Evolutionary conservation across 306 rosid species (phyloP).

Genomic region (Alnus glutinosa): DNA sequence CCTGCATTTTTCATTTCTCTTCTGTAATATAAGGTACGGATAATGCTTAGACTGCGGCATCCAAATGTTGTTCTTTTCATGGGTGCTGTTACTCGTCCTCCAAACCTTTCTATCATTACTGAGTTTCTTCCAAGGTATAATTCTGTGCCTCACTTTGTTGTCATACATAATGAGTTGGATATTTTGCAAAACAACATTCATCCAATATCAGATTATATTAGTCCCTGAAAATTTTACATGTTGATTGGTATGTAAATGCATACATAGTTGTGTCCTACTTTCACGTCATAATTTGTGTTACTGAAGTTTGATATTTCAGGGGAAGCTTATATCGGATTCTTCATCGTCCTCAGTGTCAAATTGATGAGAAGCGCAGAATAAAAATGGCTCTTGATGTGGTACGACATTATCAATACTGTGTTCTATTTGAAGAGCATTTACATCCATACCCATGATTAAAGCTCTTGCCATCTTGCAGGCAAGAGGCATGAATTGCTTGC

Average conservation of each 20-base stretch:
- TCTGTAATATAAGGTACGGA: conserved; percentile 68
- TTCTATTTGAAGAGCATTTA: conserved; percentile 18
- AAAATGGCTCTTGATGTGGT: conserved; percentile 99
- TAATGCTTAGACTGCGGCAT: conserved; percentile 97
- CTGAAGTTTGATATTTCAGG: conserved; percentile 47
- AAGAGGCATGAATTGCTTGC: conserved; percentile 99
- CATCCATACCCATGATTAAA: conserved; percentile 26
- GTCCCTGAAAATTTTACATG: conserved; percentile 18
- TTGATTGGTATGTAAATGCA: background rate
- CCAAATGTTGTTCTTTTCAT: conserved; percentile 95
- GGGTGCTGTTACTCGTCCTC: conserved; percentile 99
- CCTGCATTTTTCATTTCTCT: conserved; percentile 26
- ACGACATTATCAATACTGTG: conserved; percentile 30
- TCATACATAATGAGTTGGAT: background rate
- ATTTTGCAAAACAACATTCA: background rate
- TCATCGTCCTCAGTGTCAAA: conserved; percentile 85
- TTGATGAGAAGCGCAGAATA: conserved; percentile 88
- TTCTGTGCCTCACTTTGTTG: conserved; percentile 7
- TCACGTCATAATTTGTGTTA: conserved; percentile 8
- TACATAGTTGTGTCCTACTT: conserved; percentile 11
- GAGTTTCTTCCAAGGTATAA: conserved; percentile 95
- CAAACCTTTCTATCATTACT: conserved; percentile 89
- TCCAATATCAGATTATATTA: conserved; percentile 12
- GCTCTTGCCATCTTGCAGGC: conserved; percentile 62
- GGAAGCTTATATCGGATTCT: conserved; percentile 90